These are phyloP conservation scores for Globisporangium recalcitrans DNA, from an alignment of 352 stramenopile species.

Conservation along the genomic window DNA sequence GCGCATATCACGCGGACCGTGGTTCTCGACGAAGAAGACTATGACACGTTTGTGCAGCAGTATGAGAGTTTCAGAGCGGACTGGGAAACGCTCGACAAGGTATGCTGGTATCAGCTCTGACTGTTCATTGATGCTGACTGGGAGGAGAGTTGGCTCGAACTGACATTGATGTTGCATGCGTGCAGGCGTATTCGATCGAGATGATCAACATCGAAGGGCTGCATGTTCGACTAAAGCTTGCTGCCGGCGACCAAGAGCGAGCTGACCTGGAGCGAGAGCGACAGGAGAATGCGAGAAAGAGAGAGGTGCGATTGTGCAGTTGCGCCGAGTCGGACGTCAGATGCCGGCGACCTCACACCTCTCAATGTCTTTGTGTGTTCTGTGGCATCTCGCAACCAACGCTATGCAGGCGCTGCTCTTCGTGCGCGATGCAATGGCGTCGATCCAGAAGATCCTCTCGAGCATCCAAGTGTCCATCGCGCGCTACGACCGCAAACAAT, in stretches of 20 bases:
- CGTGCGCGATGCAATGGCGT: slow-evolving; percentile 36
- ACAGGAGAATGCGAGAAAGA: slow-evolving; percentile 23
- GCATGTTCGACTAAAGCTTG: slow-evolving; percentile 32
- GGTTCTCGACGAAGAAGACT: slow-evolving; percentile 62
- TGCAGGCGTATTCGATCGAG: slow-evolving; percentile 41
- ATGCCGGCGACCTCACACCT: too few species aligned
- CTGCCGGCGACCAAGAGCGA: slow-evolving; percentile 6
- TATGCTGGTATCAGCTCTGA: slow-evolving; percentile 5
- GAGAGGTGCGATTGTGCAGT: slow-evolving; percentile 25
- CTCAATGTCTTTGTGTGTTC: background rate
- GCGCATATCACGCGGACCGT: slow-evolving; percentile 42
- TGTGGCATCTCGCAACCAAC: too few species aligned
- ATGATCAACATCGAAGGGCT: slow-evolving; percentile 46
- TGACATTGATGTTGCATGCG: background rate
- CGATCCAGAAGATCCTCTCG: slow-evolving; percentile 40
- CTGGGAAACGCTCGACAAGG: slow-evolving; percentile 70
- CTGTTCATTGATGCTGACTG: background rate
- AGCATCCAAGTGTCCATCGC: slow-evolving; percentile 35
- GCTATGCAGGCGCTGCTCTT: slow-evolving; percentile 30
- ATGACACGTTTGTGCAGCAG: slow-evolving; percentile 44
- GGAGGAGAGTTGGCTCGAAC: background rate
- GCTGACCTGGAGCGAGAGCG: slow-evolving; percentile 22
- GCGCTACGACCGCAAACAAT: slow-evolving; percentile 31
- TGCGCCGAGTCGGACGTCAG: background rate
- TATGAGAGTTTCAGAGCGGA: slow-evolving; percentile 43